These are phyloP conservation scores for Calonectria pseudoreteaudii DNA, from an alignment of 2,329 filamentous ascomycete genomes.

Conservation along the genomic window DNA sequence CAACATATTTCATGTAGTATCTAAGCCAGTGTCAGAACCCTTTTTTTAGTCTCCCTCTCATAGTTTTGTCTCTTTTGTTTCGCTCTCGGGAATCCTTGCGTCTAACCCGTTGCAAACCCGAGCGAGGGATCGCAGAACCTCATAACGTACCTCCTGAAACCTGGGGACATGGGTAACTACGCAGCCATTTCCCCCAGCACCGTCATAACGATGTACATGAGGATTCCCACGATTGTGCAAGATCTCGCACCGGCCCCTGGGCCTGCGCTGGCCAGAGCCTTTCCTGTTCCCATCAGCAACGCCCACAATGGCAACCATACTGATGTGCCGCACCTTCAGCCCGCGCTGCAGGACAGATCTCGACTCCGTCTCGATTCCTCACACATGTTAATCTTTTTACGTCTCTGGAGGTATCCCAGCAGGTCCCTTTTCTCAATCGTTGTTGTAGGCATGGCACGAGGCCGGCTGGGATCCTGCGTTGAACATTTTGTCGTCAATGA, in stretches of 20 bases:
- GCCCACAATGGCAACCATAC: conserved; percentile 77
- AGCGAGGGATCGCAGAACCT: conserved; percentile 85
- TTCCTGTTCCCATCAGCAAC: conserved; percentile 77
- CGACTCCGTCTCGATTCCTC: conserved; percentile 60
- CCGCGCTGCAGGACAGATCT: conserved; percentile 63
- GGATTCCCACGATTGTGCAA: conserved; percentile 74
- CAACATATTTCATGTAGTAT: conserved; percentile 83
- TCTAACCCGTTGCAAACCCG: conserved; percentile 82
- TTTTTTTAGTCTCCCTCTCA: too few species aligned
- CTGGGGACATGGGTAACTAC: conserved; percentile 81
- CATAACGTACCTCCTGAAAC: conserved; percentile 84
- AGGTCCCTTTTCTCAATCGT: neutral
- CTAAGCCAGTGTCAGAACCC: conserved; percentile 39
- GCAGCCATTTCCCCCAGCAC: conserved; percentile 86
- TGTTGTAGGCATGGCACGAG: neutral
- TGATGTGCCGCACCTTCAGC: conserved; percentile 66
- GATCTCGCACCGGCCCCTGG: conserved; percentile 78
- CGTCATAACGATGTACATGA: conserved; percentile 86
- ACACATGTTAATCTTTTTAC: neutral
- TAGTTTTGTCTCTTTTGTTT: neutral
- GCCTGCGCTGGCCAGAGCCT: conserved; percentile 62
- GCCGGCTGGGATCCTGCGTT: neutral
- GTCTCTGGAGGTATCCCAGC: neutral
- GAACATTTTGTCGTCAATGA: neutral
- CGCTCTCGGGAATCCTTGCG: conserved; percentile 50